Conservation (phyloP, 73 alveolate species). For the Paramecium primaurelia region DNA sequence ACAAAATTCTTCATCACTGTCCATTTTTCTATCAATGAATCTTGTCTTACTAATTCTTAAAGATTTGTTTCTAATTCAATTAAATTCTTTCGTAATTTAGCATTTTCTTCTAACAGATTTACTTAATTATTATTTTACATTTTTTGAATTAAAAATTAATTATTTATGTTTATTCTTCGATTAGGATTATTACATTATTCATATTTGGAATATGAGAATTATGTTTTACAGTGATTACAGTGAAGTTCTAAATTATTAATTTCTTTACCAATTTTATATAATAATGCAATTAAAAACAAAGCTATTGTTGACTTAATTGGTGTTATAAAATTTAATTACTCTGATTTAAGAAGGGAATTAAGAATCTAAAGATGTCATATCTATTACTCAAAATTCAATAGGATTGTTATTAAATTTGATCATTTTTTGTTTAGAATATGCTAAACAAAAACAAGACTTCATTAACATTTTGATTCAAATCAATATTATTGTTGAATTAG, state of each 20-base stretch:
- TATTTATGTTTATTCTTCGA: neutral
- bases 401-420: neutral
- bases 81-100: neutral
- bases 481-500: neutral
- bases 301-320: neutral
- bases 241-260: neutral
- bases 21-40: constrained; percentile 1
- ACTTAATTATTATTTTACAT: neutral
- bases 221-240: neutral
- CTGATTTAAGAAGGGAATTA: constrained; percentile 6
- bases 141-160: neutral
- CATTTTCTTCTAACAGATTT: constrained; percentile 21
- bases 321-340: neutral
- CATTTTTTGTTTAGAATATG: neutral
- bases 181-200: neutral
- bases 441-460: neutral
- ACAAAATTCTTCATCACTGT: neutral
- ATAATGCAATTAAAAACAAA: constrained; percentile 3
- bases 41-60: neutral
- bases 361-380: neutral
- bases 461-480: neutral
- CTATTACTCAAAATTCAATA: neutral
- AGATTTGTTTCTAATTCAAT: neutral
- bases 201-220: neutral
- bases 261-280: neutral